Base-by-base conservation (phyloP, 139 green algal genomes). In the Diplosphaera chodatii region DNA sequence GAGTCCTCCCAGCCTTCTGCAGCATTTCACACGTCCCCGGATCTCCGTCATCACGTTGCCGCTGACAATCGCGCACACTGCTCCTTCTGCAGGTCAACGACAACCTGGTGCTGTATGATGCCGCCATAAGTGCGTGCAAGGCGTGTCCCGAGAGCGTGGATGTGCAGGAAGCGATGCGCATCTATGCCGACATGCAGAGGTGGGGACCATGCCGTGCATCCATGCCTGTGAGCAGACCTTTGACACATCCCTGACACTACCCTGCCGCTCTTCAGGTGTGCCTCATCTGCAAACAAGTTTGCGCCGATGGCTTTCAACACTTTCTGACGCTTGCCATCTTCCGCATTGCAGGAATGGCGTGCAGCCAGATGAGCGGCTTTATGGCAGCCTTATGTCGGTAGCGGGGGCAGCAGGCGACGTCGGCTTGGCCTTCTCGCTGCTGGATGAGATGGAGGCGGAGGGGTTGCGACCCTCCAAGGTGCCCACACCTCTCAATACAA, bases 131-230 rank as follows among this genome's bases (percentile, higher is more conserved):
- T 10, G 70, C 70, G 3, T 74, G 70, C 56, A 59, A 59, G 48
- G 5, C 29, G 28, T 20, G 30, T 29, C 29, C 27, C 33, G 10
- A 48, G 32, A 31, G n/a, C 27, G 77, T 71, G 13, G 85, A 93
- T 72, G 71, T 86, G 34, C 37, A 82, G 27, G 67, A 62, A 0
- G 90, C 87, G 5, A 72, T 92, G 75, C 64, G 84, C 1, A 84
- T 95, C 31, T 93, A 92, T 68, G 27, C n/a, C 1, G 70, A 86
- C 37, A 85, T 94, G 83, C 82, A 91, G 78, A 76, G 78, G 67
- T 77, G 65, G 25, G 70, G 3, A 30, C 13, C 64, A 16, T 63
- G 22, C 22, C 55, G 21, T n/a, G 55, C 55, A 63, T 22, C 4
- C 4, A 28, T n/a, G n/a, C n/a, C n/a, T n/a, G n/a, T n/a, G n/a